phyloP scores from a whole-genome alignment of 352 stramenopile species.

The Aphanomyces cochlioides region DNA sequence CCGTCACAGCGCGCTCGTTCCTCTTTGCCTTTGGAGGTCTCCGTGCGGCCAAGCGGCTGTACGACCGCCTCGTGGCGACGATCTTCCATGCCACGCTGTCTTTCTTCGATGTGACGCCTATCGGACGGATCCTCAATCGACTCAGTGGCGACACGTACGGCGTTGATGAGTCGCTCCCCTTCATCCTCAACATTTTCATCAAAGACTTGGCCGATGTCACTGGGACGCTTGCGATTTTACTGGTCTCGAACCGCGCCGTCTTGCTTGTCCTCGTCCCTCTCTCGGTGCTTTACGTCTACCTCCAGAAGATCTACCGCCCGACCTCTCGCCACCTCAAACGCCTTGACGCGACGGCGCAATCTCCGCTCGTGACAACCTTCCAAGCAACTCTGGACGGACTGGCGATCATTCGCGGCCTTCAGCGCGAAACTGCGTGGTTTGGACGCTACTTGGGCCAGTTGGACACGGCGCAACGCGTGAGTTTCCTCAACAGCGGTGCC shows the following conservation, averaged over 20 bases:
- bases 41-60: conserved; percentile 57
- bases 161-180: conserved; percentile 84
- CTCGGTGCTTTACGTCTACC: conserved; percentile 53
- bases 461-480: conserved; percentile 65
- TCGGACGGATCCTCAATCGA: conserved; percentile 69
- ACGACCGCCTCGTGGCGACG: conserved; percentile 46
- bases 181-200: conserved; percentile 86
- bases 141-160: conserved; percentile 78
- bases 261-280: conserved; percentile 70
- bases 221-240: conserved; percentile 70
- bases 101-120: conserved; percentile 70
- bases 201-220: conserved; percentile 71
- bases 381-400: conserved; percentile 74
- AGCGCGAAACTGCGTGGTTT: conserved; percentile 45
- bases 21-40: conserved; percentile 81
- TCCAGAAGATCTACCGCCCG: conserved; percentile 65
- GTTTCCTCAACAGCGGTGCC: conserved; percentile 69
- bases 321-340: conserved; percentile 68
- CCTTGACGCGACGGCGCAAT: conserved; percentile 68
- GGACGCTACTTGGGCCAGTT: conserved; percentile 44
- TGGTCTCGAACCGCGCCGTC: conserved; percentile 74
- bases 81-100: conserved; percentile 54
- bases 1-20: conserved; percentile 74
- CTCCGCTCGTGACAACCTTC: conserved; percentile 65
- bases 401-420: conserved; percentile 54